Percentiles rank a stretch among this genome's conserved stretches.
phyloP scores from a whole-genome alignment of 2,329 filamentous ascomycete species.

The Sporothrix mexicana region DNA sequence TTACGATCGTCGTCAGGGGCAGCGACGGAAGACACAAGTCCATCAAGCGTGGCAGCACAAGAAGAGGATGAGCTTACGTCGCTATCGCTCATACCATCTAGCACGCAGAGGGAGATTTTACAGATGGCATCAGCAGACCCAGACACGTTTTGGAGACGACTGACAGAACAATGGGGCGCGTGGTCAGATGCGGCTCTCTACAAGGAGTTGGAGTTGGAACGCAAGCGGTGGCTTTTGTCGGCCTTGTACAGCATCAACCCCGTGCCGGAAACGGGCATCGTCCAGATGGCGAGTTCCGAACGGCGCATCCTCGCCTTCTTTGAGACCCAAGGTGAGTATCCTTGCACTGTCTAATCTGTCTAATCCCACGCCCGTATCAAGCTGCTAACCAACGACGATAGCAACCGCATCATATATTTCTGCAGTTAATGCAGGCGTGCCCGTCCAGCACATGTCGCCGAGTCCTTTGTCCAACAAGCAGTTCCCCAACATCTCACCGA shows the following conservation, averaged over 20 bases:
- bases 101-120: constrained; percentile 59
- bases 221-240: constrained; percentile 46
- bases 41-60: not conserved
- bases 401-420: constrained; percentile 59
- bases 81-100: constrained; percentile 45
- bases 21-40: constrained; percentile 1
- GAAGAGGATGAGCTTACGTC: constrained; percentile 35
- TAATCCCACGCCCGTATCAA: too few relatives aligned
- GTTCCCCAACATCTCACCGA: constrained; percentile 50
- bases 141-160: constrained; percentile 58
- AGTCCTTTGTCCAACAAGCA: constrained; percentile 48
- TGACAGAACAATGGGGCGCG: constrained; percentile 60
- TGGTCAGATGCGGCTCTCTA: constrained; percentile 57
- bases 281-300: constrained; percentile 31
- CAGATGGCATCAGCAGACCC: constrained; percentile 61
- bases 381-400: constrained; percentile 40
- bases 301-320: constrained; percentile 56
- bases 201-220: constrained; percentile 55
- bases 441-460: constrained; percentile 55
- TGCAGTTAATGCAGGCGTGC: constrained; percentile 48
- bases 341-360: not conserved
- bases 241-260: constrained; percentile 56
- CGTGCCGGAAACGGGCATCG: constrained; percentile 37
- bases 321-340: constrained; percentile 54
- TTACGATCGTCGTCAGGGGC: constrained; percentile 9